Base-by-base conservation (phyloP, 257 asterid genomes). In the Solanum bukasovii region DNA sequence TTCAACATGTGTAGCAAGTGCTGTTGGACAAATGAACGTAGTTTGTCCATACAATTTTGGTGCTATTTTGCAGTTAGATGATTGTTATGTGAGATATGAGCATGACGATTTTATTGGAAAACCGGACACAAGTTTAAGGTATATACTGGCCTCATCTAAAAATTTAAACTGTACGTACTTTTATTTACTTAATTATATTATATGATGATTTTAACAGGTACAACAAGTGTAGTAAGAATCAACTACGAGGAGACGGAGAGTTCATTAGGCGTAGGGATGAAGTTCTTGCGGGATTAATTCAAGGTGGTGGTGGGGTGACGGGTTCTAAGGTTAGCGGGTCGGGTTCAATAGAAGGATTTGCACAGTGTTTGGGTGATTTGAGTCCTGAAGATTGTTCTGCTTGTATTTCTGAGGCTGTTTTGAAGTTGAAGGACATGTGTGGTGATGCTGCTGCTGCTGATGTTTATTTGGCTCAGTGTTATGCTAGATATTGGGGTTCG, bases 11-110 rank as follows among this genome's bases (percentile, higher is more conserved):
- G 72, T 95, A 1, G 93, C 94, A 11, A 89, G 85, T 38, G 81
- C 91, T 23, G 91, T 94, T 49, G 88, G 87, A 92, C 91, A 94
- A 27, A 88, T 94, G 1, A 89, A 87, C 84, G 56, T 94, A 10
- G 87, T 94, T 3, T 96, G 99, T 35, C 94, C 95, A 6, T 90
- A 90, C 86, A 86, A 94, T 8, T 90, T 89, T 77, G 98, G 98
- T 71, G 97, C 94, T 8, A 88, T 88, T 35, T 75, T 95, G 35
- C 98, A 96, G 59, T 91, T 95, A 49, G 98, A 96, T 77, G 92
- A 72, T 13, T 96, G 99, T 88, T 91, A 86, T 38, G 13, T 95
- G n/a, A 88, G 96, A 65, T 96, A 93, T 79, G 98, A 94, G 49
- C 86, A 91, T 37, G 4, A 37, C 0, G 94, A 96, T 86, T 96